These are phyloP conservation scores for Trichoderma arundinaceum DNA, from an alignment of 2,329 filamentous ascomycete species.

Conservation along the genomic window DNA sequence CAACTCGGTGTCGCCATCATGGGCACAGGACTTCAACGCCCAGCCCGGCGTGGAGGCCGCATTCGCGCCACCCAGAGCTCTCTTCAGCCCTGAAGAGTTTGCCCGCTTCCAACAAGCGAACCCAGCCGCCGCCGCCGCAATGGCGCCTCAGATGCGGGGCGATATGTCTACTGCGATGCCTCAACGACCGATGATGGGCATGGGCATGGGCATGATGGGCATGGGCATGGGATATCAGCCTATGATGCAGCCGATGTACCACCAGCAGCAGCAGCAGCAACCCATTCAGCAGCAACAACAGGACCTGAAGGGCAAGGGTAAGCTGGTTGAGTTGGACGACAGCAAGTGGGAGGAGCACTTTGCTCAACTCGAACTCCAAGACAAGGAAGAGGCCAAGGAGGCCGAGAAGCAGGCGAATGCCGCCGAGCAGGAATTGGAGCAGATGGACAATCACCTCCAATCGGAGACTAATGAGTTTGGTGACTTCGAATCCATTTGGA, in stretches of 20 bases:
- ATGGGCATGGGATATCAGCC: conserved; percentile 61
- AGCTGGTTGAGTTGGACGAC: conserved; percentile 93
- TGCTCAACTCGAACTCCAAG: conserved; percentile 77
- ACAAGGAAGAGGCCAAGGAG: conserved; percentile 53
- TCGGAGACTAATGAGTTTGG: conserved; percentile 78
- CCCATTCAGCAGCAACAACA: conserved; percentile 55
- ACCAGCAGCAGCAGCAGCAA: conserved; percentile 56
- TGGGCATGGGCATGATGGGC: conserved; percentile 56
- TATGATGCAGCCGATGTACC: conserved; percentile 59
- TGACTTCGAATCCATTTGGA: conserved; percentile 90
- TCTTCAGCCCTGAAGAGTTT: conserved; percentile 85
- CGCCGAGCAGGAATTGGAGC: conserved; percentile 85
- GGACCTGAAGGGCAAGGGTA: conserved; percentile 79
- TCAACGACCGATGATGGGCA: conserved; percentile 66
- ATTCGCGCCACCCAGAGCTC: conserved; percentile 62
- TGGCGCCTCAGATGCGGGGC: conserved; percentile 63
- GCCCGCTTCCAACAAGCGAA: conserved; percentile 81
- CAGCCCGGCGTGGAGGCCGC: conserved; percentile 75
- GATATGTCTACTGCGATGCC: conserved; percentile 53
- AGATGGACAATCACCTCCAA: conserved; percentile 73
- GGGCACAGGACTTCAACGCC: conserved; percentile 59
- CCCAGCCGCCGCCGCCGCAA: conserved; percentile 57
- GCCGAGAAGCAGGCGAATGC: conserved; percentile 68
- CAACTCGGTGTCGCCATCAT: conserved; percentile 59
- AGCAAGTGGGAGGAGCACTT: conserved; percentile 97